These are phyloP conservation scores for Ogataea saltuana DNA, from an alignment of 805 yeast genomes.

Conservation along the genomic window DNA sequence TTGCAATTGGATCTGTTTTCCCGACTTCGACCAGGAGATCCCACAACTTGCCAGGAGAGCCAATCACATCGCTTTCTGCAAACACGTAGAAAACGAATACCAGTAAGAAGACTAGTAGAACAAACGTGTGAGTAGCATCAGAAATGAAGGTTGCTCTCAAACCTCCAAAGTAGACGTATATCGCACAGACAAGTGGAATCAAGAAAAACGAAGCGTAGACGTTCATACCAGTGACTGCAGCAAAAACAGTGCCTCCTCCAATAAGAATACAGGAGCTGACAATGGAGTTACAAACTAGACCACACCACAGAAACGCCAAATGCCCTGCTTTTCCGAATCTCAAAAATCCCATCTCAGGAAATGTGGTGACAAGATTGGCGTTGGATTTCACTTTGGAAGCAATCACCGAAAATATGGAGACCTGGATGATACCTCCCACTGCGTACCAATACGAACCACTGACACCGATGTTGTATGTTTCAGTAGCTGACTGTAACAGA, in stretches of 20 bases:
- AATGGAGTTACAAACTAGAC: slow-evolving; percentile 11
- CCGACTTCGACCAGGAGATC: slow-evolving; percentile 41
- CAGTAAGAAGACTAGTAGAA: slow-evolving; percentile 35
- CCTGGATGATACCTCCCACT: slow-evolving; percentile 30
- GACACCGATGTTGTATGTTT: slow-evolving; percentile 28
- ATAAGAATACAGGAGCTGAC: slow-evolving; percentile 25
- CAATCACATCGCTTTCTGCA: slow-evolving; percentile 40
- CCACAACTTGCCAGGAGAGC: slow-evolving; percentile 46
- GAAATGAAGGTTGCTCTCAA: slow-evolving; percentile 54
- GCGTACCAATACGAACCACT: slow-evolving; percentile 33
- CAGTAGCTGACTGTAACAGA: slow-evolving; percentile 28
- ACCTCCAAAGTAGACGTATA: slow-evolving; percentile 54
- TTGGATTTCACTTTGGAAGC: slow-evolving; percentile 32
- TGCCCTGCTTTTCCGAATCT: slow-evolving; percentile 32
- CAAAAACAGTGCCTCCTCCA: slow-evolving; percentile 47
- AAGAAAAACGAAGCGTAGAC: slow-evolving; percentile 46
- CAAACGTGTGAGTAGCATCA: slow-evolving; percentile 51
- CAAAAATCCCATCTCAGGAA: slow-evolving; percentile 33
- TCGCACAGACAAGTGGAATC: slow-evolving; percentile 47
- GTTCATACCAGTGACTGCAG: slow-evolving; percentile 46
- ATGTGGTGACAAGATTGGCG: slow-evolving; percentile 32
- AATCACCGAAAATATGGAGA: slow-evolving; percentile 31
- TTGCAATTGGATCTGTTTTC: slow-evolving; percentile 30
- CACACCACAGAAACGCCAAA: slow-evolving; percentile 14
- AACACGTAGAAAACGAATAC: slow-evolving; percentile 37